Evolutionary conservation across 2,329 filamentous ascomycete genomes (phyloP).

Genomic region (Bisporella sp.): DNA sequence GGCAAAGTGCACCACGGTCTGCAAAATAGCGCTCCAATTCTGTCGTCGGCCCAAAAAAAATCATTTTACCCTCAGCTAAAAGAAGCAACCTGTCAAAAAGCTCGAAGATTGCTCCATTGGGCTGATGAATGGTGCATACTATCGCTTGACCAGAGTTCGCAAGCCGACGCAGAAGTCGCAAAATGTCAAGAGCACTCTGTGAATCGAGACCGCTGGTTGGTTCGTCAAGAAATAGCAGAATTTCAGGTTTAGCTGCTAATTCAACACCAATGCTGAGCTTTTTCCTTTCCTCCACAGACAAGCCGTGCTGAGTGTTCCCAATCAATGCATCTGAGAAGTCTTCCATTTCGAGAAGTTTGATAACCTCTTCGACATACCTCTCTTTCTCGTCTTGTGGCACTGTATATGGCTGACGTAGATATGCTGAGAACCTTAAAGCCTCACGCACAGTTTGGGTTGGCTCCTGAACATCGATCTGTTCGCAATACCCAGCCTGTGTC

Average conservation of each 20-base stretch:
- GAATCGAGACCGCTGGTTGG: constrained; percentile 65
- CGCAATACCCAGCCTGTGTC: constrained; percentile 62
- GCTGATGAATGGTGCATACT: constrained; percentile 69
- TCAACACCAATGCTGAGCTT: constrained; percentile 69
- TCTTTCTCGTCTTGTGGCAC: constrained; percentile 54
- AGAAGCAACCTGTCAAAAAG: constrained; percentile 69
- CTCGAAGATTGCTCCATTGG: constrained; percentile 60
- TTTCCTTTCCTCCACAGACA: constrained; percentile 45
- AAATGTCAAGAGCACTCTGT: constrained; percentile 61
- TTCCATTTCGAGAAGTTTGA: constrained; percentile 56
- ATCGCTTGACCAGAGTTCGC: constrained; percentile 62
- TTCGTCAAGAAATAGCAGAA: constrained; percentile 68
- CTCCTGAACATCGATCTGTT: constrained; percentile 68
- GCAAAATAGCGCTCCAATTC: constrained; percentile 44
- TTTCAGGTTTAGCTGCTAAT: constrained; percentile 60
- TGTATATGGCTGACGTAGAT: constrained; percentile 52
- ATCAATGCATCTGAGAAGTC: constrained; percentile 37
- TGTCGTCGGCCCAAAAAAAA: constrained; percentile 66
- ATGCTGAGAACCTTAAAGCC: constrained; percentile 61
- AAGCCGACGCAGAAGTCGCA: constrained; percentile 62
- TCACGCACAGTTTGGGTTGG: constrained; percentile 60
- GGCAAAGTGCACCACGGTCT: constrained; percentile 42
- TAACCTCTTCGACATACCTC: constrained; percentile 59
- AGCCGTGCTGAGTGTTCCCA: neutral
- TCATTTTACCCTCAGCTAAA: constrained; percentile 58